Conservation (phyloP, 371 early-diverging fungal species). For the Rhizopus microsporus region DNA sequence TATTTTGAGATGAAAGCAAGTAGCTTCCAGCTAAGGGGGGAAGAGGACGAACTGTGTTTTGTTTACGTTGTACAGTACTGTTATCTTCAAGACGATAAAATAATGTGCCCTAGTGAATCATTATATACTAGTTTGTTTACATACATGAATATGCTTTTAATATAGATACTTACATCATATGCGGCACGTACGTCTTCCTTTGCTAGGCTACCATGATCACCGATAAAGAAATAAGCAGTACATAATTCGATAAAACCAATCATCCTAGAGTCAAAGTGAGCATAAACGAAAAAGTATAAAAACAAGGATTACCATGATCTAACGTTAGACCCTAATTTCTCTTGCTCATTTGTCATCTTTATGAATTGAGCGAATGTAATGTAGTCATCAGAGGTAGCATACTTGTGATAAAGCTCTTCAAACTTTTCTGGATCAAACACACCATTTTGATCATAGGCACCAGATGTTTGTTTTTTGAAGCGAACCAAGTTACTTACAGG, state of each 20-base stretch:
- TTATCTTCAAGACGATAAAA: constrained; percentile 24
- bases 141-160: not conserved
- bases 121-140: not conserved
- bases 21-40: constrained; percentile 13
- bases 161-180: constrained; percentile 35
- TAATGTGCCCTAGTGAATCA: constrained; percentile 18
- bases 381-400: constrained; percentile 32
- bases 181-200: constrained; percentile 34
- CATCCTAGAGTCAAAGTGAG: constrained; percentile 20
- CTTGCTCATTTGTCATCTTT: constrained; percentile 32
- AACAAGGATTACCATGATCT: constrained; percentile 18
- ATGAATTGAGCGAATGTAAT: constrained; percentile 35
- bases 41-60: not conserved
- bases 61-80: constrained; percentile 7
- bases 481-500: constrained; percentile 9
- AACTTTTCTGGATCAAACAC: constrained; percentile 33
- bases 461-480: constrained; percentile 15
- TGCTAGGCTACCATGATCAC: constrained; percentile 29
- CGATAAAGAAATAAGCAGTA: constrained; percentile 39
- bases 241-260: constrained; percentile 26
- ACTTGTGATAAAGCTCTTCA: constrained; percentile 30
- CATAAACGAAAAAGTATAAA: not conserved
- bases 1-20: constrained; percentile 9
- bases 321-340: constrained; percentile 12
- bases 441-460: constrained; percentile 33